Evolutionary conservation across 2,329 filamentous ascomycete species (phyloP), one percentile per base, ranked within the genome.

Genomic region (Aspergillus sp.): DNA sequence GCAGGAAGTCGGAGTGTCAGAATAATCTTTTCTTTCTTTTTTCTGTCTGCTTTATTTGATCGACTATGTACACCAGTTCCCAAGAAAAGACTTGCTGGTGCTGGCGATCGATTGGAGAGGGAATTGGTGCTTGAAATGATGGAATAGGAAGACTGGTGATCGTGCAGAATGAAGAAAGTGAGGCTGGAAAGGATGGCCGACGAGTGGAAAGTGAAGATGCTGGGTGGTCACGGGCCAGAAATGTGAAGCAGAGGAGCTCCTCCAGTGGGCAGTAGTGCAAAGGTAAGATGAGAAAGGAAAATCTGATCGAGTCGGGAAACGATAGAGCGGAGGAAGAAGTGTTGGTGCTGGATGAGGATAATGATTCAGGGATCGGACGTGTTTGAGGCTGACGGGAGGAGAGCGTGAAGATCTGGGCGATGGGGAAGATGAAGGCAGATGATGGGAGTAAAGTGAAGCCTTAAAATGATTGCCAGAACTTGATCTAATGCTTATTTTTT

Each of bases 21-120:
- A 58, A 59, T 53, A 62, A 62, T 58, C 61, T 65, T 69, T 70
- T 67, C 68, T 67, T 71, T 70, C 73, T 71, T 69, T 74, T 69
- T 79, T 74, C 72, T 75, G 77, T 79, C 74, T 68, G 69, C 65
- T 68, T 54, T 56, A 57, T 74, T 60, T 60, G 64, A 65, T 67
- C 64, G 60, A 57, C 66, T 89, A 89, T 88, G 78, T 90, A 90
- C 86, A 90, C 88, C 87, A 82, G 78, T 81, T 86, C 85, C 78
- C 74, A 88, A 90, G 85, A 90, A 90, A 91, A 19, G 19, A 90
- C 85, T 83, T 87, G 88, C 85, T 89, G 86, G 85, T 90, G 86
- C 69, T 75, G 67, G 67, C 64, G 66, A 60, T 64, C 64, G 61
- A 57, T 45, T 54, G 55, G 55, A 58, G 58, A 64, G 60, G 59